These are phyloP conservation scores for Hanseniaspora mollemarum DNA, from an alignment of 805 yeast species.

Conservation along the genomic window DNA sequence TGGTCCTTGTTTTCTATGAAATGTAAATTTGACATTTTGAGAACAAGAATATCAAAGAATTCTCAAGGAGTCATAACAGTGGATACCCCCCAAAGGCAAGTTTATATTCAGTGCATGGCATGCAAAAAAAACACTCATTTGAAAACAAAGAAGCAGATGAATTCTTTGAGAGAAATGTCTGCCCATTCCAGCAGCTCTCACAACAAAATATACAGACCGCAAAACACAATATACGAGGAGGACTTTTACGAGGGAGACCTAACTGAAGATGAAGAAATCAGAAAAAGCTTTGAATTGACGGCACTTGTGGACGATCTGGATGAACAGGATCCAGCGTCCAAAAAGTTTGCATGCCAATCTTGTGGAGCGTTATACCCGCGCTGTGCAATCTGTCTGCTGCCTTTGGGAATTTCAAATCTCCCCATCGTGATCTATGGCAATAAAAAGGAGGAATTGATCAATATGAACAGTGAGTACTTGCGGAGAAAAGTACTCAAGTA, in stretches of 20 bases:
- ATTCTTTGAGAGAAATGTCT: background rate
- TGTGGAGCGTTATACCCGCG: conserved; percentile 83
- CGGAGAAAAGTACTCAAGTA: conserved; percentile 30
- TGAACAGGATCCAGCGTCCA: conserved; percentile 17
- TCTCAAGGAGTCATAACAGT: conserved; percentile 38
- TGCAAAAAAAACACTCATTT: conserved; percentile 65
- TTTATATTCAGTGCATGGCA: conserved; percentile 65
- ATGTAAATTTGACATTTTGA: conserved; percentile 73
- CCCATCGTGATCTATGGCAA: conserved; percentile 28
- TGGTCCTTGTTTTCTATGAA: conserved; percentile 70
- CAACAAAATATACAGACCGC: background rate
- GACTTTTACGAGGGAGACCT: background rate
- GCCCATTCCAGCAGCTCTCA: background rate
- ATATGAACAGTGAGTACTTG: conserved; percentile 2
- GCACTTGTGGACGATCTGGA: background rate
- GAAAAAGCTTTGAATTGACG: background rate
- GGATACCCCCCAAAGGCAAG: conserved; percentile 54
- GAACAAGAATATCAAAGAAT: conserved; percentile 52
- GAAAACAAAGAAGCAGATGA: conserved; percentile 17
- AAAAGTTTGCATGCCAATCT: conserved; percentile 50
- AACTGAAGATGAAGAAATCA: background rate
- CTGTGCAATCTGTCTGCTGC: conserved; percentile 76
- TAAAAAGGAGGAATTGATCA: conserved; percentile 1
- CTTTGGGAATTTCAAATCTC: conserved; percentile 48
- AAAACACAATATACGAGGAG: conserved; percentile 3